phyloP scores from a whole-genome alignment of 176 grass and related monocot genomes.

The Carex parvula region DNA sequence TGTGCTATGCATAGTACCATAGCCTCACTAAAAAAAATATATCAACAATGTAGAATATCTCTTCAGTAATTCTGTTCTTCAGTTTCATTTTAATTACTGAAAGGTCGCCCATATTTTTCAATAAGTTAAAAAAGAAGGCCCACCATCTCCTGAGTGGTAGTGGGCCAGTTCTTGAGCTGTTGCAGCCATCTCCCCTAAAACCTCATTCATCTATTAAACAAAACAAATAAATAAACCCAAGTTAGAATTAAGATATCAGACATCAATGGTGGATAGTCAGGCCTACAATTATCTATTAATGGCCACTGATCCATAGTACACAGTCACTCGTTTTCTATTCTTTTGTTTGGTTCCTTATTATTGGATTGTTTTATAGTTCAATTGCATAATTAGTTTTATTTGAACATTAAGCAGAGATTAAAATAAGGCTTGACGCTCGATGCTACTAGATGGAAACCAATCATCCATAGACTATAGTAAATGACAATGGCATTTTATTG shows the following conservation, averaged over 20 bases:
- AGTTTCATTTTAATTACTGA: background rate
- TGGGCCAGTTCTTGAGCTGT: constrained; percentile 89
- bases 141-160: constrained; percentile 97
- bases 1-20: too few relatives aligned
- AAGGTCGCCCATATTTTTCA: background rate
- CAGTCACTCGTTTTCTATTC: background rate
- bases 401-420: background rate
- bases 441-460: background rate
- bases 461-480: background rate
- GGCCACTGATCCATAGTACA: constrained; percentile 1
- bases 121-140: constrained; percentile 12
- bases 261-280: background rate
- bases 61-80: constrained; percentile 2
- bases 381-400: background rate
- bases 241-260: constrained; percentile 17
- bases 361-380: background rate
- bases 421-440: background rate
- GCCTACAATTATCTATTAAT: background rate
- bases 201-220: constrained; percentile 91
- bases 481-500: background rate
- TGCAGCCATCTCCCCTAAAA: constrained; percentile 84
- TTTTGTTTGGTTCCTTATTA: background rate
- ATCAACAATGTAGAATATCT: background rate
- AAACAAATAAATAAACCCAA: constrained; percentile 35
- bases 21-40: too few relatives aligned